Conservation (phyloP, 495 filamentous ascomycete genomes). For the Daldinia caldariorum region DNA sequence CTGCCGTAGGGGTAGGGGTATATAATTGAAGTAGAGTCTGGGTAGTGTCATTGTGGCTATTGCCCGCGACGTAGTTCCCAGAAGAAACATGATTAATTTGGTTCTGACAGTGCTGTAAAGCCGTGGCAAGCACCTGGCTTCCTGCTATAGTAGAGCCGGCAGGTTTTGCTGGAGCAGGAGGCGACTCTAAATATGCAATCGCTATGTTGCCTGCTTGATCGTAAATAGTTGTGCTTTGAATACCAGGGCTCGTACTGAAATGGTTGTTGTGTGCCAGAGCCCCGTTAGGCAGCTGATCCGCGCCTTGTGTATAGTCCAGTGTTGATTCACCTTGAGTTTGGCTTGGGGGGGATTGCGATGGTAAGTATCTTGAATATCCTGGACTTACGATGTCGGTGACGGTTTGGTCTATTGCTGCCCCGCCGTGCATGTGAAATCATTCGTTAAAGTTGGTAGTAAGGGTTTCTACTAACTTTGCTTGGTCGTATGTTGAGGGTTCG, state of each 20-base stretch:
- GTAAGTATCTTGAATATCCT: not conserved
- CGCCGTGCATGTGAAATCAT: conserved; percentile 1
- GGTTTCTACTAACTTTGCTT: not conserved
- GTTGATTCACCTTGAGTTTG: conserved; percentile 1
- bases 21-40: not conserved
- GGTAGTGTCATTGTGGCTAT: not conserved
- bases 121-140: not conserved
- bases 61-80: not conserved
- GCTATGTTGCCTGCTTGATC: not conserved
- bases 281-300: not conserved
- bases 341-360: not conserved
- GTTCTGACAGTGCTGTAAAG: not conserved
- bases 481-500: not conserved
- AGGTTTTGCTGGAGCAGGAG: not conserved
- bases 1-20: not conserved
- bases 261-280: not conserved
- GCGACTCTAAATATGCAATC: conserved; percentile 8
- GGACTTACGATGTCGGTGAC: not conserved
- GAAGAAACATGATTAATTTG: not conserved
- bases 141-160: not conserved
- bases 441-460: not conserved
- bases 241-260: not conserved
- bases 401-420: not conserved
- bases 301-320: not conserved
- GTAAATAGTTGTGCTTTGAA: not conserved